Conservation (phyloP, 2,329 filamentous ascomycete genomes). For the Lachnellula cervina region DNA sequence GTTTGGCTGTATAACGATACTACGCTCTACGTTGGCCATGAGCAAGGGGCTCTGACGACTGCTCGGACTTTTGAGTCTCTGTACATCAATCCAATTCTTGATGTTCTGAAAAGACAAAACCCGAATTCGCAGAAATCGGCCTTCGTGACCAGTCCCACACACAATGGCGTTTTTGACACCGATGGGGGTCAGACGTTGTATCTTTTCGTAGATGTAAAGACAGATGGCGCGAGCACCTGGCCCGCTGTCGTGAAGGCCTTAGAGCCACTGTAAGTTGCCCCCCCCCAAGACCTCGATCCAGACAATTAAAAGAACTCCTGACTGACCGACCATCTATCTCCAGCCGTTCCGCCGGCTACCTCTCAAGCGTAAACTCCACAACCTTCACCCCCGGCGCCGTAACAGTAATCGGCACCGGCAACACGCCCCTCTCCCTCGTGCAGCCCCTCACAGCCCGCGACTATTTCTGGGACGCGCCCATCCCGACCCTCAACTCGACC, state of each 20-base stretch:
- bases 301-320: neutral
- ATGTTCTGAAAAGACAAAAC: conserved; percentile 23
- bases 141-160: conserved; percentile 30
- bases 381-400: conserved; percentile 22
- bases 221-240: conserved; percentile 50
- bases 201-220: conserved; percentile 62
- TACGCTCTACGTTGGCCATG: conserved; percentile 26
- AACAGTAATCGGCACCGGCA: conserved; percentile 29
- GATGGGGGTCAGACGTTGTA: conserved; percentile 52
- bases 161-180: conserved; percentile 59
- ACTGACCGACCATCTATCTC: conserved; percentile 5
- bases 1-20: conserved; percentile 29
- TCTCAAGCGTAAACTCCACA: conserved; percentile 20
- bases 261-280: conserved; percentile 47
- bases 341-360: conserved; percentile 30
- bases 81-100: conserved; percentile 27
- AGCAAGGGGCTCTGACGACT: conserved; percentile 21
- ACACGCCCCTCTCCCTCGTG: conserved; percentile 44
- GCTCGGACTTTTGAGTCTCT: conserved; percentile 24
- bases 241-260: conserved; percentile 51
- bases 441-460: conserved; percentile 41
- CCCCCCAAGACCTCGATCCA: conserved; percentile 16
- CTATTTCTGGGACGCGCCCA: conserved; percentile 54
- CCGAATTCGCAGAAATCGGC: too few relatives aligned
- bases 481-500: conserved; percentile 23